Conservation (phyloP, 2,329 filamentous ascomycete genomes). For the Pseudodiploospora longispora region DNA sequence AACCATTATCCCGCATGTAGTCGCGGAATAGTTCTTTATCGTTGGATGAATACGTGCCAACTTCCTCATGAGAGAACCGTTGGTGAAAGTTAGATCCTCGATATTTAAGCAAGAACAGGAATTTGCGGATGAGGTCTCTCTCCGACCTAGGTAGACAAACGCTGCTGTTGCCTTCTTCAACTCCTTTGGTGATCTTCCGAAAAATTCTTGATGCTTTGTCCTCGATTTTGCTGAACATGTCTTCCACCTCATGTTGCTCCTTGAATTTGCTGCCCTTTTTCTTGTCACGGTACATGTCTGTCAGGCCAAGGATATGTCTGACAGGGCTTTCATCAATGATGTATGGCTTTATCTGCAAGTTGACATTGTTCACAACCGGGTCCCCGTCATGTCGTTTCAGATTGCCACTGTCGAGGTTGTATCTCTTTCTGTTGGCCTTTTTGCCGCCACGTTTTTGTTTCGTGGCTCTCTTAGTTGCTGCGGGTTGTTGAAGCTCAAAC, state of each 20-base stretch:
- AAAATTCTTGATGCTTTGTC: constrained; percentile 20
- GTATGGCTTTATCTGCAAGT: constrained; percentile 17
- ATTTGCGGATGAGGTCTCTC: constrained; percentile 1
- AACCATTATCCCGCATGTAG: constrained; percentile 17
- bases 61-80: constrained; percentile 12
- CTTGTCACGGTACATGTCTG: constrained; percentile 2
- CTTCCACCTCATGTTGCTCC: neutral
- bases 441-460: neutral
- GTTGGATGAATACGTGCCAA: constrained; percentile 22
- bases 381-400: constrained; percentile 11
- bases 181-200: constrained; percentile 10
- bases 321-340: constrained; percentile 7
- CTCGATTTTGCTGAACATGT: constrained; percentile 10
- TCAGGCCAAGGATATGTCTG: neutral
- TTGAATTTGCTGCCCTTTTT: neutral
- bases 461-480: no score
- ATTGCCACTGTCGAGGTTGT: constrained; percentile 6
- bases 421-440: neutral
- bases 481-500: neutral
- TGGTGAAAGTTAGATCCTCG: neutral
- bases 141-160: constrained; percentile 24
- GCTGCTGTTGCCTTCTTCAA: neutral
- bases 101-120: neutral
- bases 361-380: constrained; percentile 16
- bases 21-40: constrained; percentile 13